Evolutionary conservation across 2,329 filamentous ascomycete species (phyloP), one percentile per base, ranked within the genome.

Genomic region (Diaporthe nobilis): DNA sequence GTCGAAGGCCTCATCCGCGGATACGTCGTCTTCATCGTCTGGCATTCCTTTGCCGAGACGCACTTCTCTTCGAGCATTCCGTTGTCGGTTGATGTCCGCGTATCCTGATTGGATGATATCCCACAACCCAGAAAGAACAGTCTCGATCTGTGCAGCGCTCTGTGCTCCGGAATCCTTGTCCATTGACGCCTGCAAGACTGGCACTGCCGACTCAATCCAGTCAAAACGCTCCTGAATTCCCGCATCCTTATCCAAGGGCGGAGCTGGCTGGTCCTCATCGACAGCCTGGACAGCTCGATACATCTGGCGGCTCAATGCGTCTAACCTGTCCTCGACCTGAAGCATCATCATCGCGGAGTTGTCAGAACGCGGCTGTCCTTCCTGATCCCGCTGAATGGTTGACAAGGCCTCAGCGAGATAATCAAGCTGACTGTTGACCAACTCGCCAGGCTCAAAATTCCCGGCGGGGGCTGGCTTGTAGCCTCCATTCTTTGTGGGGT

Each of bases 361-460:
- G 10, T 78, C 79, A 5, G 80, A 79, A 8, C 76, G 71, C 68
- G 81, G 78, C 75, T 87, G 85, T 68, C 87, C 85, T 39, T 58
- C 47, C 79, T 92, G 89, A 78, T 92, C 91, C 22, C 90, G 87
- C 51, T 88, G 87, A 15, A 96, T 89, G 12, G 88, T 88, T 42
- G 87, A 85, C 44, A 97, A 84, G 1, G 91, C 91, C 79, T 90
- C 90, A 75, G 94, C 92, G 4, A 97, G 86, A 80, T 95, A 96
- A 55, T 93, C 90, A 28, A 97, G 83, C 80, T 96, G 93, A 53
- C 81, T 85, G 39, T 83, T 83, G 31, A 93, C 82, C 74, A 87
- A 84, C 25, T 87, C 86, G 10, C 86, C 87, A 20, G 88, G 83
- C 71, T 88, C 85, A 25, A 81, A 79, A 76, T 82, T 82, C 17